Percentiles rank a stretch among this genome's conserved stretches.
Evolutionary conservation across 257 asterid species (phyloP).

Genomic region (Solanum sitiens): DNA sequence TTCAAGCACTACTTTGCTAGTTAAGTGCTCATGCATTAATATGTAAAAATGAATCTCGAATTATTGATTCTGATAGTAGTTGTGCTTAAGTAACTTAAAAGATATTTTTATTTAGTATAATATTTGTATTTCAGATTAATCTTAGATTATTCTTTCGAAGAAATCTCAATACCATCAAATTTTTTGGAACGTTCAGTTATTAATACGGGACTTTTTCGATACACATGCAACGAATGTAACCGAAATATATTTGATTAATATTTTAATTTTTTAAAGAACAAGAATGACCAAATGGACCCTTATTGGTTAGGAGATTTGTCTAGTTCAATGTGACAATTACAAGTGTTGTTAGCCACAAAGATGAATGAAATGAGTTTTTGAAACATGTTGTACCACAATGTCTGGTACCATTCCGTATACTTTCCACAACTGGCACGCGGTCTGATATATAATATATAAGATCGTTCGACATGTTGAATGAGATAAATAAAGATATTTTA

Average conservation of each 20-base stretch:
- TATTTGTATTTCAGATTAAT: background rate
- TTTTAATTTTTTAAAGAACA: accelerated
- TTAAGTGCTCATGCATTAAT: background rate
- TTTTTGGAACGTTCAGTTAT: background rate
- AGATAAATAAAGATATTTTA: too few species aligned
- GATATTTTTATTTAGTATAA: background rate
- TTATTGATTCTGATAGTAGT: background rate
- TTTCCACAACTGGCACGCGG: background rate
- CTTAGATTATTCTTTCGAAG: background rate
- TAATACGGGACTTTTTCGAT: background rate
- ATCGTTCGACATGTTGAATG: too few species aligned
- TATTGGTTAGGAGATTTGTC: background rate
- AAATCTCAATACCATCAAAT: background rate
- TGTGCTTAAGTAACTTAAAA: too few species aligned
- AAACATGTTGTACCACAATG: background rate
- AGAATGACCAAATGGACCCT: background rate
- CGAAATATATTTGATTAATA: background rate
- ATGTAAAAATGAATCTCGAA: background rate
- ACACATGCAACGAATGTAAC: background rate
- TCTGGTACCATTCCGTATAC: background rate
- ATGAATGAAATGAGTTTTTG: background rate
- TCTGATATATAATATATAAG: background rate
- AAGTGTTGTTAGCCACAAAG: background rate
- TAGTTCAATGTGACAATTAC: background rate
- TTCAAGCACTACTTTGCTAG: background rate